These are phyloP conservation scores for Myochromella boudieri DNA, from an alignment of 768 basidiomycete species.

Conservation along the genomic window DNA sequence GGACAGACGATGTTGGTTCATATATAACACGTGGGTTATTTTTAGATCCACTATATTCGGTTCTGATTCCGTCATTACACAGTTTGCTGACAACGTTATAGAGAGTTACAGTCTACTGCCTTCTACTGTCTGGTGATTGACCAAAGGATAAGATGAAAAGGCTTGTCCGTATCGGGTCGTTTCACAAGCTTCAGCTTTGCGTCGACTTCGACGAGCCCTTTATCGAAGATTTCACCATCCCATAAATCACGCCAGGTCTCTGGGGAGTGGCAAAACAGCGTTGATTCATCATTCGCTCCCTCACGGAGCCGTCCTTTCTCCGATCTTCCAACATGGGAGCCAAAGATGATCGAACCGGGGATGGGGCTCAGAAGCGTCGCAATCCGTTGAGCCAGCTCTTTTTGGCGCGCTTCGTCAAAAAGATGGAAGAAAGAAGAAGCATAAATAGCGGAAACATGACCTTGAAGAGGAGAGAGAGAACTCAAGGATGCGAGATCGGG, in stretches of 20 bases:
- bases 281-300: not conserved
- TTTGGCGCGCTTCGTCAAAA: constrained; percentile 40
- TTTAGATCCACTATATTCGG: no score
- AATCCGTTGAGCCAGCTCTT: constrained; percentile 38
- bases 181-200: constrained; percentile 21
- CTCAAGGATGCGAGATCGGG: constrained; percentile 30
- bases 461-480: constrained; percentile 45
- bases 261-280: constrained; percentile 35
- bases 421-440: constrained; percentile 54
- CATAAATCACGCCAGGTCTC: constrained; percentile 37
- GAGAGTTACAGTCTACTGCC: not conserved
- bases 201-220: constrained; percentile 30
- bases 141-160: constrained; percentile 20
- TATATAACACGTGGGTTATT: no score
- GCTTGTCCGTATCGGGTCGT: constrained; percentile 3
- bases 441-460: constrained; percentile 49
- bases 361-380: constrained; percentile 40
- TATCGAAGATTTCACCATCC: constrained; percentile 32
- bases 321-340: constrained; percentile 32
- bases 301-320: constrained; percentile 29
- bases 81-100: not conserved
- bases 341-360: constrained; percentile 48
- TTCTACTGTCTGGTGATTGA: constrained; percentile 23
- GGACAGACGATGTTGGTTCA: no score
- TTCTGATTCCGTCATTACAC: not conserved